These are phyloP conservation scores for Solanum lycopersicoides DNA, from an alignment of 257 asterid species.

Conservation along the genomic window DNA sequence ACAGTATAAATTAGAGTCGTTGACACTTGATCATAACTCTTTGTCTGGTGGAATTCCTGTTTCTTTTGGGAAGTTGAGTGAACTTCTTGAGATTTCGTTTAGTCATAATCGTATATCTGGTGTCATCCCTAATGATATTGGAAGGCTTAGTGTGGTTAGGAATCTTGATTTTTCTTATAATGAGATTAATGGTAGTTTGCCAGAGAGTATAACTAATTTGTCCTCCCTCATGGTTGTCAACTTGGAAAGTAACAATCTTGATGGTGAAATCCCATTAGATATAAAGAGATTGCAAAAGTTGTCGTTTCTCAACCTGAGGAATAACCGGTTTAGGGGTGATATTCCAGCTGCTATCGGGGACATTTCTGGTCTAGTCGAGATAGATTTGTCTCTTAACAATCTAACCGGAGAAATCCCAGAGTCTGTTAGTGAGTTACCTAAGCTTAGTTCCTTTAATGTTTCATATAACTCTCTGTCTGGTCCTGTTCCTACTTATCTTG, in stretches of 20 bases:
- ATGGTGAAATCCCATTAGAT: constrained; percentile 9
- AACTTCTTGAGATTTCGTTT: constrained; percentile 25
- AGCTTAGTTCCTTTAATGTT: constrained; percentile 52
- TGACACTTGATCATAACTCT: constrained; percentile 45
- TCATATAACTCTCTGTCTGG: constrained; percentile 83
- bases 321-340: constrained; percentile 35
- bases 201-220: constrained; percentile 28
- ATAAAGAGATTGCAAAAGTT: constrained; percentile 21
- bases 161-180: constrained; percentile 44
- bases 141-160: constrained; percentile 28
- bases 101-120: constrained; percentile 37
- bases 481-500: constrained; percentile 46
- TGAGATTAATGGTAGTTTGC: constrained; percentile 52
- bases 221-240: constrained; percentile 18
- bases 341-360: constrained; percentile 44
- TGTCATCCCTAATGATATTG: constrained; percentile 31
- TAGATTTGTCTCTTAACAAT: constrained; percentile 56
- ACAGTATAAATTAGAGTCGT: constrained; percentile 25
- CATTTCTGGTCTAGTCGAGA: constrained; percentile 34
- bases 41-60: constrained; percentile 42
- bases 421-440: constrained; percentile 47
- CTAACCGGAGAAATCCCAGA: constrained; percentile 64
- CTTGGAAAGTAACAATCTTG: constrained; percentile 19
- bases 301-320: constrained; percentile 41
- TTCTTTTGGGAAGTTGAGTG: constrained; percentile 22